Evolutionary conservation across 345 rosid genomes (phyloP).

Genomic region (Iberis pinnata): DNA sequence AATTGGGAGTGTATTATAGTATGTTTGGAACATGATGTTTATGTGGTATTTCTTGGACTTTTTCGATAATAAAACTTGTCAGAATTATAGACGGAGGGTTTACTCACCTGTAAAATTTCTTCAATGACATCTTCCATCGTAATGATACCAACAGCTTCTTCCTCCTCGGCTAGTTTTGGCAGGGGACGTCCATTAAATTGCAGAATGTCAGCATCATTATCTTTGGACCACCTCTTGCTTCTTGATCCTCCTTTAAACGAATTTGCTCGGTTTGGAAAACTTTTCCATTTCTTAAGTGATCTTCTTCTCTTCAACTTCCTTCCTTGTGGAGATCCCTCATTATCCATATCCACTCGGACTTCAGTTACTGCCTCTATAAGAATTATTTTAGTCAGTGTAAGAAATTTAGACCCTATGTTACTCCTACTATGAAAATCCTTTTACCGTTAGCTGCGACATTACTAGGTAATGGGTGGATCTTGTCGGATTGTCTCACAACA

Average conservation of each 20-base stretch:
- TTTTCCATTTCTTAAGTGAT: conserved; percentile 72
- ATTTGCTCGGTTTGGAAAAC: conserved; percentile 51
- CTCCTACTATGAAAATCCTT: not conserved
- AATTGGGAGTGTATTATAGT: too few species aligned
- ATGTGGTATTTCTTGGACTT: too few species aligned
- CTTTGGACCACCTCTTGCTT: conserved; percentile 74
- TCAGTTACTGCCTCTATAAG: conserved; percentile 41
- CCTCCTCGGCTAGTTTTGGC: conserved; percentile 66
- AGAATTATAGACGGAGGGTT: too few species aligned
- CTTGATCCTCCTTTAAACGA: conserved; percentile 34
- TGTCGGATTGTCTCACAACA: conserved; percentile 53
- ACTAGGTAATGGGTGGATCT: conserved; percentile 22
- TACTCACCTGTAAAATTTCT: conserved; percentile 77
- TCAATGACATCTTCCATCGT: conserved; percentile 99
- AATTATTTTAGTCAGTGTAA: not conserved
- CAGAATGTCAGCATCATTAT: conserved; percentile 58
- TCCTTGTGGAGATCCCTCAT: conserved; percentile 42
- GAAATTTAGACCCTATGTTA: too few species aligned
- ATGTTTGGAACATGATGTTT: too few species aligned
- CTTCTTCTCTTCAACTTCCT: conserved; percentile 49
- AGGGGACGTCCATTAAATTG: conserved; percentile 49
- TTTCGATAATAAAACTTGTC: too few species aligned
- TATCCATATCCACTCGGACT: conserved; percentile 50
- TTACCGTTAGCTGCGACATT: conserved; percentile 6
- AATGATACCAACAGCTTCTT: conserved; percentile 85